Evolutionary conservation across 192 early-diverging fungal genomes (phyloP), one percentile per base, ranked within the genome.

Genomic region (Backusella westeae): DNA sequence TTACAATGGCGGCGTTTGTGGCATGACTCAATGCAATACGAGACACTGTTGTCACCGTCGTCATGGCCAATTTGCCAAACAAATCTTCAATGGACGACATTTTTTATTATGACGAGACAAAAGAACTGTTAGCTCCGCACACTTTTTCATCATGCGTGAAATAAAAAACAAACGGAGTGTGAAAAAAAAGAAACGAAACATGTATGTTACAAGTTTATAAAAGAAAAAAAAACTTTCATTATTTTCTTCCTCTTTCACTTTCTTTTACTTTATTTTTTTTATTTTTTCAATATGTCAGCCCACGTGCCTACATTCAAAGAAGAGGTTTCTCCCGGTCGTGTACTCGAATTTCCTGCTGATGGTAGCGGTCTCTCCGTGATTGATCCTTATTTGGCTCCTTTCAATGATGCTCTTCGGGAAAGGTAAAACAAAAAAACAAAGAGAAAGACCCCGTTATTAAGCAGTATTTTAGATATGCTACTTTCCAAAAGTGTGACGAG

Each of bases 351-450:
- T 65, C 19, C 53, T 21, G 41, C 41, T 35, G 90, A 92, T 38
- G 91, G 90, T 67, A 89, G 87, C 12, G 89, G 87, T 14, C 85
- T 97, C 26, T 86, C 93, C 71, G 79, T 86, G 39, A 78, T 90
- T 34, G 96, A 97, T 86, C 91, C 92, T 29, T 97, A 93, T 85
- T 89, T 97, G 26, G 82, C 84, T 68, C 92, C 93, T 34, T 93
- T 91, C 79, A 85, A 81, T 34, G 84, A 77, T 34, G 88, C 88
- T 42, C 81, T 97, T 49, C 79, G 80, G 39, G 42, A 89, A 71
- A 86, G 92, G 91, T 92, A 73, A 17, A 73, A 34, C 29, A 41
- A 71, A 17, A 41, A 71, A 32, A 32, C 32, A 32, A 32, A 32
- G 32, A 32, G 32, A 3, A 32, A 32, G 32, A 32, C 32, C 2